Evolutionary conservation across 176 grass and related monocot genomes (phyloP), one percentile per base, ranked within the genome.

Genomic region (Puya raimondii): DNA sequence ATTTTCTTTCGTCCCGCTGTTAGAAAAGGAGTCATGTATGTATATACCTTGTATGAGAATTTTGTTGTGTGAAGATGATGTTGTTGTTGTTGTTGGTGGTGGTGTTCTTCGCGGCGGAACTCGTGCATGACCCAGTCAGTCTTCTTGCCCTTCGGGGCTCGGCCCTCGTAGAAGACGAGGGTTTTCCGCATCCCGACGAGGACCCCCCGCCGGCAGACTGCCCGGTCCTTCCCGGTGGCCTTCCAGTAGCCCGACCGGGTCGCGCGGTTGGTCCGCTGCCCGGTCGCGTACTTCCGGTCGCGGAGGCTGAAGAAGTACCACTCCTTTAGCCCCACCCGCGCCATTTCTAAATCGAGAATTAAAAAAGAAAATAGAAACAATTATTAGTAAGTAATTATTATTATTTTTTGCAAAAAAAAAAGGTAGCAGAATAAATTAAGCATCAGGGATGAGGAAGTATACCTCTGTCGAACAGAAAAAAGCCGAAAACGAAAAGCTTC

Each of bases 61-160:
- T 42, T 42, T 42, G 33, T 42, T 42, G 33, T 42, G 33, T 7
- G 33, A 42, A 2, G 25, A 2, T 26, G 25, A 2, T 26, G 25
- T 26, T 26, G 25, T 26, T 26, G 25, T 26, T 26, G 25, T 26
- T 26, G 25, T 2, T 26, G 25, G 0, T 26, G 25, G 1, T 26
- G 33, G 68, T 76, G 74, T 27, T 67, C 86, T 82, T 91, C 86
- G 63, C 78, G 80, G 71, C 92, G 88, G 53, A 96, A 92, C 80
- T 96, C 92, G 14, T 96, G 92, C 92, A 92, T 97, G 64, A 92
- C 89, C 93, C 93, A 97, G 15, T 97, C 84, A 9, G 86, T 97
- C 82, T 97, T 97, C 74, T 72, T 90, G 15, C 93, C 93, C 47
- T 81, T 97, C 1, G 93, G 93, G 3, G 93, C 93, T 83, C 93